phyloP scores from a whole-genome alignment of 2,329 filamentous ascomycete genomes.

The Monilinia vaccinii-corymbosi region DNA sequence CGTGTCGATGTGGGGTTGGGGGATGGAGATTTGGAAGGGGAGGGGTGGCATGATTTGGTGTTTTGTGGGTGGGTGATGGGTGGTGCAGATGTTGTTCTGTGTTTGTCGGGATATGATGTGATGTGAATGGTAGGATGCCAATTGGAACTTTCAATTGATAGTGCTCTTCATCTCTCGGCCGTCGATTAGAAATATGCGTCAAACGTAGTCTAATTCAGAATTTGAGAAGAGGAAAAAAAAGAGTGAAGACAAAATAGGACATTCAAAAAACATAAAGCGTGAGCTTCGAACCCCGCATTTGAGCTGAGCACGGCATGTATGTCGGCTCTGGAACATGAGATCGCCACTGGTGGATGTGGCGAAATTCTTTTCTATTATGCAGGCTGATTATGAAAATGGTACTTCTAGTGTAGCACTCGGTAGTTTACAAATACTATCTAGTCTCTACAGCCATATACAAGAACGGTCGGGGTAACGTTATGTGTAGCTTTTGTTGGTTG shows the following conservation, averaged over 20 bases:
- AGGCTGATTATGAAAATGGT: no score
- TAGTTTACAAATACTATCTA: neutral
- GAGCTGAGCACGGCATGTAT: neutral
- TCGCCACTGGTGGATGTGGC: no score
- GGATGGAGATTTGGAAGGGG: slow-evolving; percentile 41
- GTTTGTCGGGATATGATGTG: no score
- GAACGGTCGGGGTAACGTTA: neutral
- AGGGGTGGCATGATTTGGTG: slow-evolving; percentile 15
- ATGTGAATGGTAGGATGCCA: neutral
- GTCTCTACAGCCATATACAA: neutral
- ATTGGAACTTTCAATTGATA: neutral
- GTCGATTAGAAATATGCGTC: neutral
- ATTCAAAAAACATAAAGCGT: neutral
- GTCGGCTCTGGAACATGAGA: neutral
- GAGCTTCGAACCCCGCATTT: neutral
- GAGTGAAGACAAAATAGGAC: neutral
- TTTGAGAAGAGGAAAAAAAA: neutral
- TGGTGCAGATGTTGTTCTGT: no score
- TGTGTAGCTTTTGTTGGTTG: neutral
- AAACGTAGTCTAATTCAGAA: neutral
- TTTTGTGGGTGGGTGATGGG: neutral
- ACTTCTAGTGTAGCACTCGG: no score
- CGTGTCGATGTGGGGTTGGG: slow-evolving; percentile 42
- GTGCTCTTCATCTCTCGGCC: no score
- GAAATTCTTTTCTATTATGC: no score